Evolutionary conservation across 352 stramenopile genomes (phyloP).

Genomic region (Globisporangium echinulatum): DNA sequence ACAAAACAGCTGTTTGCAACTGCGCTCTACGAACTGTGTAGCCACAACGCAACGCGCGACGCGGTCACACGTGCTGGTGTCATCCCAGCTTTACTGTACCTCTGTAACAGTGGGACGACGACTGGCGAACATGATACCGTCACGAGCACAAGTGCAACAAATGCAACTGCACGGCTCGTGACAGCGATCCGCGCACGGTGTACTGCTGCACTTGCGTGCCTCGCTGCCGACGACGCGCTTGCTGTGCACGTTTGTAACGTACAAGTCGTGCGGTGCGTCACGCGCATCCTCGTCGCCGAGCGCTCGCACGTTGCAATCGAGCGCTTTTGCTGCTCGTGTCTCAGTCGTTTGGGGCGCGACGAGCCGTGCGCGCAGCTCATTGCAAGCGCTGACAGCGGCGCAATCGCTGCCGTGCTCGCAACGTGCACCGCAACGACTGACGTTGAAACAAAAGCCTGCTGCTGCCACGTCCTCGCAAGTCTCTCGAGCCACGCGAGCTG

Average conservation of each 20-base stretch:
- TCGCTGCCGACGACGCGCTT: conserved; percentile 40
- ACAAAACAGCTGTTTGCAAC: conserved; percentile 58
- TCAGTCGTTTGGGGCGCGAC: conserved; percentile 70
- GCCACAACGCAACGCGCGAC: conserved; percentile 36
- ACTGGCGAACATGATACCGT: not conserved
- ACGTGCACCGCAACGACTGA: conserved; percentile 60
- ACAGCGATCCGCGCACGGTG: conserved; percentile 57
- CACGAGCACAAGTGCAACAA: not conserved
- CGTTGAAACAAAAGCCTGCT: conserved; percentile 59
- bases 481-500: conserved; percentile 66
- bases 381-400: conserved; percentile 23
- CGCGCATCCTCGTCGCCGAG: conserved; percentile 40
- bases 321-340: conserved; percentile 59
- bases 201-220: conserved; percentile 50
- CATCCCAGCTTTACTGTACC: conserved; percentile 47
- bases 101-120: conserved; percentile 7
- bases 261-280: conserved; percentile 51
- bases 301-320: conserved; percentile 51
- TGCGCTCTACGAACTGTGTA: conserved; percentile 60
- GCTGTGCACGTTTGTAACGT: conserved; percentile 33
- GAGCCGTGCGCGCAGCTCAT: conserved; percentile 54
- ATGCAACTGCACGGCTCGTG: conserved; percentile 8
- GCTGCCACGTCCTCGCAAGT: conserved; percentile 69
- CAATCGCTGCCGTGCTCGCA: conserved; percentile 45
- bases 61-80: conserved; percentile 46